Evolutionary conservation across 2,329 filamentous ascomycete genomes (phyloP), one percentile per base, ranked within the genome.

Genomic region (Calcarisporium arbuscula): DNA sequence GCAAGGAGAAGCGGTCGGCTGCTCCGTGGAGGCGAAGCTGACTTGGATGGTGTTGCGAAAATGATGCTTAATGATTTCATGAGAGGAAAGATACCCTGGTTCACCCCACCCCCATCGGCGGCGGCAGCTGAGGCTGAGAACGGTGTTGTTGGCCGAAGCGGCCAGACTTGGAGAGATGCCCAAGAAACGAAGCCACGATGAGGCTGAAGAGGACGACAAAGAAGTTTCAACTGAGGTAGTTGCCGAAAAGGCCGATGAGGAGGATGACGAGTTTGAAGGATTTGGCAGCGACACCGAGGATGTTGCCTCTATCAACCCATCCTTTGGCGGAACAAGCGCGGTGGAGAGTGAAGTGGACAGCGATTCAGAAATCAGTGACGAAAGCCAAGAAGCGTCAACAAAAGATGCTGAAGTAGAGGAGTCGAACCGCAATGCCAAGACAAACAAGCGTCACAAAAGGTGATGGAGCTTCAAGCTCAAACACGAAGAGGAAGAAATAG

Each of bases 21-120:
- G 15, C 67, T 96, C 12, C 88, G 87, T 56, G 90, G 86, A 38
- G 92, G 90, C n/a, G 92, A 96, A 57, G 84, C 90, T 5, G 92
- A 98, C 58, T 65, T 95, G 36, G 90, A 96, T 50, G 88, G 89
- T 50, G 88, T 95, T 30, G 92, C 92, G 2, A 95, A 95, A 62
- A 95, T 95, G 79, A 84, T 98, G 1, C 66, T 98, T 40, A 96
- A 95, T 51, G 92, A 98, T 54, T 98, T 96, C 57, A 77, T 96
- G 53, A 70, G 92, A 44, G 92, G 92, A 37, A 95, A 90, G 62
- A 85, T 96, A 18, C 92, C 92, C 2, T 98, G 94, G 92, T 98
- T 88, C 54, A 92, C 85, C 1, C 80, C 87, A 8, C 81, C 88
- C 8, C 87, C 89, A 7, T 35, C 32, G 21, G 9, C 23, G n/a